Evolutionary conservation across 345 rosid genomes (phyloP).

Genomic region (Heritiera littoralis): DNA sequence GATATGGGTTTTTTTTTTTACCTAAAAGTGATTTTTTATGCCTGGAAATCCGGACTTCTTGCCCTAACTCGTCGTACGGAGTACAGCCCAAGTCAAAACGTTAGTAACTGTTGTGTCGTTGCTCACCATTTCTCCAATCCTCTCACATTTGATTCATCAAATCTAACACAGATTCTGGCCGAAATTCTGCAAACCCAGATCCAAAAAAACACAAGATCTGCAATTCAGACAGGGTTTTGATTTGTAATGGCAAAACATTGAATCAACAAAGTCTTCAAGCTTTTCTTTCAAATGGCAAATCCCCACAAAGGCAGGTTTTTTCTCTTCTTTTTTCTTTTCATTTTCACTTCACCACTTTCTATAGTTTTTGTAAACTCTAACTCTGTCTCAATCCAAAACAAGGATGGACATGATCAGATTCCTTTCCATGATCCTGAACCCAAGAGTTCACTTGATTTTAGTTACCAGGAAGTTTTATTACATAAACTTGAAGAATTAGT

Average conservation of each 20-base stretch:
- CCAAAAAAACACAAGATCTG: neutral
- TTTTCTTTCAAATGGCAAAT: slow-evolving; percentile 48
- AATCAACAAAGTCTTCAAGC: neutral
- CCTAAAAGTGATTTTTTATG: neutral
- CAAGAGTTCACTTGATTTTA: slow-evolving; percentile 21
- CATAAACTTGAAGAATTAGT: slow-evolving; percentile 71
- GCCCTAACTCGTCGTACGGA: slow-evolving; percentile 20
- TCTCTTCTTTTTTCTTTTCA: slow-evolving; percentile 41
- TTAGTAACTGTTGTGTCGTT: neutral
- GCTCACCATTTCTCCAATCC: slow-evolving; percentile 9
- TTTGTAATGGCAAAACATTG: neutral
- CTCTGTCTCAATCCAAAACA: slow-evolving; percentile 37
- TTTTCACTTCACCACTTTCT: slow-evolving; percentile 33
- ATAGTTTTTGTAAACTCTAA: slow-evolving; percentile 29
- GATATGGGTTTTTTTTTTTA: neutral
- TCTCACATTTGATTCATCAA: slow-evolving; percentile 4
- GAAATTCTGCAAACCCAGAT: slow-evolving; percentile 20
- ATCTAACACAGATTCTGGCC: slow-evolving; percentile 20
- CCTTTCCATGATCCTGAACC: slow-evolving; percentile 9
- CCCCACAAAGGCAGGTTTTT: slow-evolving; percentile 56
- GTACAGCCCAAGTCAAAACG: slow-evolving; percentile 18
- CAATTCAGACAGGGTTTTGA: neutral
- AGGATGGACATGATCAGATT: slow-evolving; percentile 22
- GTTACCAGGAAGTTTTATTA: slow-evolving; percentile 44
- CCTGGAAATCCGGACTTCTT: slow-evolving; percentile 16